Evolutionary conservation across 805 yeast genomes (phyloP), one percentile per base, ranked within the genome.

Genomic region (Lipomyces starkeyi): DNA sequence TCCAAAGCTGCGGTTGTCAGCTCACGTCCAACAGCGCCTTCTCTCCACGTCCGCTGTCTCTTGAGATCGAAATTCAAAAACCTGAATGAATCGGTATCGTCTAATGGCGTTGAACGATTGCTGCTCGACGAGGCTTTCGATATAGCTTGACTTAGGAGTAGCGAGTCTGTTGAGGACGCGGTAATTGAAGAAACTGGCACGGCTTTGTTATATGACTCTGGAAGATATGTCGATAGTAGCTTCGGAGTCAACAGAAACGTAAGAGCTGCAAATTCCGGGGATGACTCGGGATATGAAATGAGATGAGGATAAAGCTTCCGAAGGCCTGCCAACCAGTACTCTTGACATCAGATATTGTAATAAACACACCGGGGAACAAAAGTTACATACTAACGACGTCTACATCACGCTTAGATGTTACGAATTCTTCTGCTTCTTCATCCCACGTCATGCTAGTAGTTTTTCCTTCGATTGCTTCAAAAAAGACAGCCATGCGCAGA

Each of bases 1-100:
- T 91, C 94, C 20, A 85, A 68, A 17, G 83, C 84, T 67, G 85
- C 86, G 6, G 77, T 74, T 35, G 91, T 88, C 29, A 82, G 76
- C 60, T 83, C 82, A 2, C 78, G 78, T 0, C 81, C 78, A 0
- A 77, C 74, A 3, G 80, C 77, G 14, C 79, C 78, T 0, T 79
- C 78, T 14, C 82, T 75, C 57, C 81, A 76, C 0, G 82, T 77
- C n/a, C 74, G 71, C 52, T 80, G 71, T 37, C 58, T 61, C 56
- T 64, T 81, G 62, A 81, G 76, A 63, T 85, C 83, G 5, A 86
- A 78, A 2, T 77, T 72, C 0, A 85, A 80, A 67, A 83, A 84
- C 9, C 73, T 74, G 55, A 86, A 73, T 67, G 82, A 84, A 2
- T 79, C 79, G 0, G 74, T 69, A 17, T 52, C 59, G 7, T 34